Evolutionary conservation across 257 asterid genomes (phyloP).

Genomic region (Solanum boliviense): DNA sequence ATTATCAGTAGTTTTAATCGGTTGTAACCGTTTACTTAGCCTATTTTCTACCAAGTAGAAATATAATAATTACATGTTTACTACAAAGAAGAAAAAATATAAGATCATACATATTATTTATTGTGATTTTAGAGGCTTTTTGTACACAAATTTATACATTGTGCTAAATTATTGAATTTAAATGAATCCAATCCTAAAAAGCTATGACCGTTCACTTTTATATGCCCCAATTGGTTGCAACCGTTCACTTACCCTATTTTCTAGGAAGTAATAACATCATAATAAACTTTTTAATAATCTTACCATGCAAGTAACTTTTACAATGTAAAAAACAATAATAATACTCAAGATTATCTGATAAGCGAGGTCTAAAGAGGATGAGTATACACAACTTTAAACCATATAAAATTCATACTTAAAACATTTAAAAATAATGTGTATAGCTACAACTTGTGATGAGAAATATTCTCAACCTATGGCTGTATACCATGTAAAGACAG

Average conservation of each 20-base stretch:
- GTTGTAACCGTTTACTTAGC: not conserved
- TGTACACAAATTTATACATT: not conserved
- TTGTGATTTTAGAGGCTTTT: not conserved
- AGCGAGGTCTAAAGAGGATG: too few relatives aligned
- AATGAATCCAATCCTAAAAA: not conserved
- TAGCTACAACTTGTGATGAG: not conserved
- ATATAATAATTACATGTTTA: too few relatives aligned
- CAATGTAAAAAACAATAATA: too few relatives aligned
- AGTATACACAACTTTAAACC: not conserved
- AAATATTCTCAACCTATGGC: not conserved
- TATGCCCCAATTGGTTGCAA: not conserved
- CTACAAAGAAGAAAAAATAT: not conserved
- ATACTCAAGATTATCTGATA: too few relatives aligned
- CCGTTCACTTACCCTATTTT: not conserved
- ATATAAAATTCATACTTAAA: not conserved
- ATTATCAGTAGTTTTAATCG: too few relatives aligned
- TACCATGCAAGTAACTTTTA: not conserved
- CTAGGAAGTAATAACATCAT: not conserved
- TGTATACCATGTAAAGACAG: not conserved
- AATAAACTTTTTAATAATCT: not conserved
- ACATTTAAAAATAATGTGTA: not conserved
- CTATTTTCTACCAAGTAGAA: not conserved
- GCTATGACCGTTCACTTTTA: not conserved
- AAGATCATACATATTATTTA: not conserved
- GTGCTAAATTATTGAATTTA: not conserved